Conservation (phyloP, 2,329 filamentous ascomycete species). For the Neurospora crassa region DNA sequence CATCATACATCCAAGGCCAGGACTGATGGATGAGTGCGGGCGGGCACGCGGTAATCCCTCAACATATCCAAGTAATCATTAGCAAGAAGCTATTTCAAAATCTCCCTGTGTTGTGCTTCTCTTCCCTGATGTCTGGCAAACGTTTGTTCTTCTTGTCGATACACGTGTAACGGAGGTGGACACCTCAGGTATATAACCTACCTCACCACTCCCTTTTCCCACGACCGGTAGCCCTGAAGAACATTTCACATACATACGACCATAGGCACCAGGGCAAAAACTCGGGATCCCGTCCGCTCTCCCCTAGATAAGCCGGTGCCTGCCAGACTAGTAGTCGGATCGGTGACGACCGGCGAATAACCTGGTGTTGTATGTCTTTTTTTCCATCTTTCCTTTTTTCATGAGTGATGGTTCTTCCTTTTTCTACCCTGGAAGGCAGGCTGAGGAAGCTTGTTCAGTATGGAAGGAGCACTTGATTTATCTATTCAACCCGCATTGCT, state of each 20-base stretch:
- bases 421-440: background rate
- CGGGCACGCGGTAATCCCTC: background rate
- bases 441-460: background rate
- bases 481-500: too few species aligned
- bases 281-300: background rate
- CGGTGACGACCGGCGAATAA: background rate
- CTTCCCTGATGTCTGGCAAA: background rate
- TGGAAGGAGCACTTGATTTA: too few species aligned
- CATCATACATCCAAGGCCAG: background rate
- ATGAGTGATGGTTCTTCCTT: background rate
- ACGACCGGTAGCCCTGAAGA: background rate
- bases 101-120: background rate
- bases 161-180: background rate
- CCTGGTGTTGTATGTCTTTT: background rate
- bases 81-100: background rate
- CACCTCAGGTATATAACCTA: background rate
- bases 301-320: background rate
- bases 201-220: background rate
- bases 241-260: background rate
- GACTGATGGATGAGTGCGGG: background rate
- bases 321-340: background rate
- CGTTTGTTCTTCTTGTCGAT: background rate
- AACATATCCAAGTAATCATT: background rate
- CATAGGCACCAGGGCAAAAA: background rate
- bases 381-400: background rate